Percentiles rank a stretch among this genome's conserved stretches.
Conservation (phyloP, 2,329 filamentous ascomycete species). For the Cordyceps farinosa region DNA sequence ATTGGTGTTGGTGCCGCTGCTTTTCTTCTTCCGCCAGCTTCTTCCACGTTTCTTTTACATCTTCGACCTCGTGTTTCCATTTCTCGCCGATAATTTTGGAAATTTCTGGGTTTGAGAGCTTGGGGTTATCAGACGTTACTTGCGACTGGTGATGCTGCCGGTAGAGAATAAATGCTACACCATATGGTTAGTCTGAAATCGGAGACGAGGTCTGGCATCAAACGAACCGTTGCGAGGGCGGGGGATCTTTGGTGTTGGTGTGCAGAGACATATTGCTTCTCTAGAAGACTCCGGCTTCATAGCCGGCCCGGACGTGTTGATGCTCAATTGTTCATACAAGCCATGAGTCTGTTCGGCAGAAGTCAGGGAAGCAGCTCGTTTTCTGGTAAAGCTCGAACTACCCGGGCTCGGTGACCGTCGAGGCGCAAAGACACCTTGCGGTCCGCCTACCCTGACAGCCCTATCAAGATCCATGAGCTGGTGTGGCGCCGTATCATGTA, state of each 20-base stretch:
- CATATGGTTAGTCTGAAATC: not conserved
- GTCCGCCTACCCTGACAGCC: slow-evolving; percentile 20
- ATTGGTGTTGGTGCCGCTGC: slow-evolving; percentile 78
- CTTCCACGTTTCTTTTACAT: slow-evolving; percentile 83
- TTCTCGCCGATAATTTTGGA: slow-evolving; percentile 94
- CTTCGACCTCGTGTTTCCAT: slow-evolving; percentile 75
- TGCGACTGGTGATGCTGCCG: slow-evolving; percentile 85
- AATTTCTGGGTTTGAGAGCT: slow-evolving; percentile 89
- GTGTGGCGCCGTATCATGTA: slow-evolving; percentile 24
- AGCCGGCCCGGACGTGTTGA: slow-evolving; percentile 26
- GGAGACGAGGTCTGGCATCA: not conserved
- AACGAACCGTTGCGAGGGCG: slow-evolving; percentile 57
- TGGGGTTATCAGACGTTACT: slow-evolving; percentile 79
- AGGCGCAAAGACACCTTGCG: slow-evolving; percentile 17
- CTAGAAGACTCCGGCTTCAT: slow-evolving; percentile 31
- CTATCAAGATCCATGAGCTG: slow-evolving; percentile 23
- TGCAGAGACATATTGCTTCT: slow-evolving; percentile 54
- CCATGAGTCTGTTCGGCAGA: slow-evolving; percentile 41
- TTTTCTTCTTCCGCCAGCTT: slow-evolving; percentile 90
- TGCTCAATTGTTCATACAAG: slow-evolving; percentile 29
- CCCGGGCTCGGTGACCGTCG: slow-evolving; percentile 18
- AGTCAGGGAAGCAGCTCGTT: slow-evolving; percentile 46
- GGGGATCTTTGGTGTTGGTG: slow-evolving; percentile 54
- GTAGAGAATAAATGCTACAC: slow-evolving; percentile 90
- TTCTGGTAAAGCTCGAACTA: slow-evolving; percentile 28